These are phyloP conservation scores for Tricholoma flavovirens DNA, from an alignment of 768 basidiomycete genomes.

Conservation along the genomic window DNA sequence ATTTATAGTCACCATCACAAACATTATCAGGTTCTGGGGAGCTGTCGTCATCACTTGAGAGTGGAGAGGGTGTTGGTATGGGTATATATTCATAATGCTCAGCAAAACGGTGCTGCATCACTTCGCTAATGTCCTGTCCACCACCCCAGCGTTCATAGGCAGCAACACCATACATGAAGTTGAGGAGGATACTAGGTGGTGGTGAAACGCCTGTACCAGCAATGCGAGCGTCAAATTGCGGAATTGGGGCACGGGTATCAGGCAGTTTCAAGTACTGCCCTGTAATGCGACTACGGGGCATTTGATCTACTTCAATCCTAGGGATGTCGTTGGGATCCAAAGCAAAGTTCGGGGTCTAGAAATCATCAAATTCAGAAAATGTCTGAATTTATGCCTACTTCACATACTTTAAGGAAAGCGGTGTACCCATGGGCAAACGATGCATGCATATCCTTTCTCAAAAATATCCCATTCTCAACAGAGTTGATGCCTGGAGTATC, in stretches of 20 bases:
- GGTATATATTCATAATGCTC: slow-evolving; percentile 6
- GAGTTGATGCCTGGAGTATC: neutral
- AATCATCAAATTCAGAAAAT: slow-evolving; percentile 3
- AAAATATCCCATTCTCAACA: neutral
- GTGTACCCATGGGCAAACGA: neutral
- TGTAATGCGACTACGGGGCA: neutral
- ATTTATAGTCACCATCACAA: neutral
- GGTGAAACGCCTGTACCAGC: slow-evolving; percentile 2
- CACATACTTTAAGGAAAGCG: slow-evolving; percentile 2
- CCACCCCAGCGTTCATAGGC: slow-evolving; percentile 12
- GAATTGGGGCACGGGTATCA: neutral
- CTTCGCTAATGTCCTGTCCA: slow-evolving; percentile 6
- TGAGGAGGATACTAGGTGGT: slow-evolving; percentile 7
- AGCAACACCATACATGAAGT: slow-evolving; percentile 15
- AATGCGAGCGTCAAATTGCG: neutral
- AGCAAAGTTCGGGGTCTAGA: slow-evolving; percentile 6
- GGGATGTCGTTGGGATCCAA: neutral
- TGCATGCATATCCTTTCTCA: neutral
- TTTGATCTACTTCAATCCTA: neutral
- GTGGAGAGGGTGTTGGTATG: slow-evolving; percentile 1
- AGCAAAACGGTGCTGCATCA: slow-evolving; percentile 6
- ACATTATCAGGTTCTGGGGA: neutral
- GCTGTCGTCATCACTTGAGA: neutral
- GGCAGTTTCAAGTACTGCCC: neutral
- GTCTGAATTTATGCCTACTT: neutral